Evolutionary conservation across 352 stramenopile genomes (phyloP).

Genomic region (Peronospora farinosa): DNA sequence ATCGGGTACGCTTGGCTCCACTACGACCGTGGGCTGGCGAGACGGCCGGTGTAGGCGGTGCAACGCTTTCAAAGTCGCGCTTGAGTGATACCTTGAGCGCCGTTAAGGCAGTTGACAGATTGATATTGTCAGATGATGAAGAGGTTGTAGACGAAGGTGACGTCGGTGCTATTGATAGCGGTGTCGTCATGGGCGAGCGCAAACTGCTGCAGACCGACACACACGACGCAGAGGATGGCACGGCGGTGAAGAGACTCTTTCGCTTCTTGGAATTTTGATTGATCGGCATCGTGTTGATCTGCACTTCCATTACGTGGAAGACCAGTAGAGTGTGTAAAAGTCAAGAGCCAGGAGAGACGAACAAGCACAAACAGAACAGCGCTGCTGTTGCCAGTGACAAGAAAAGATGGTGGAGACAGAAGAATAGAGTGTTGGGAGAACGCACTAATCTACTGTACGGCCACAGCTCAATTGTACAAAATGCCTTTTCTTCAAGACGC

Average conservation of each 20-base stretch:
- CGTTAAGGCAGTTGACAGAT: conserved; percentile 48
- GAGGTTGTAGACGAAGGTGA: conserved; percentile 10
- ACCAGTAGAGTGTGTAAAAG: conserved; percentile 1
- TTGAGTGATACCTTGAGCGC: conserved; percentile 74
- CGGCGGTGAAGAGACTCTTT: conserved; percentile 38
- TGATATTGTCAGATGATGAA: conserved; percentile 34
- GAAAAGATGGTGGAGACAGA: conserved; percentile 1
- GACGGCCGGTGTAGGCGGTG: conserved; percentile 59
- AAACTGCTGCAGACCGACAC: conserved; percentile 15
- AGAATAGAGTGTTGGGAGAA: neutral
- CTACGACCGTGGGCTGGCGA: conserved; percentile 49
- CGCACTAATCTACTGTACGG: conserved; percentile 4
- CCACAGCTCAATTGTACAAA: neutral
- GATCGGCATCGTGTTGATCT: conserved; percentile 41
- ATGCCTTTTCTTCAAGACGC: conserved; percentile 14
- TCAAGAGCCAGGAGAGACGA: conserved; percentile 4
- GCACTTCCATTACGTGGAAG: conserved; percentile 29
- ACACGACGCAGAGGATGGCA: conserved; percentile 25
- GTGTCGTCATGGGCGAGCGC: conserved; percentile 7
- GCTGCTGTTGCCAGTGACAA: neutral
- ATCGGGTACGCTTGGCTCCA: conserved; percentile 48
- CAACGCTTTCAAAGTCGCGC: conserved; percentile 62
- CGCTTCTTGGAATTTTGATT: conserved; percentile 67
- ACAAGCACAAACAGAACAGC: conserved; percentile 20
- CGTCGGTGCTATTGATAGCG: conserved; percentile 6